Evolutionary conservation across 1,139 yeast species (phyloP).

Genomic region (Taphrina communis): DNA sequence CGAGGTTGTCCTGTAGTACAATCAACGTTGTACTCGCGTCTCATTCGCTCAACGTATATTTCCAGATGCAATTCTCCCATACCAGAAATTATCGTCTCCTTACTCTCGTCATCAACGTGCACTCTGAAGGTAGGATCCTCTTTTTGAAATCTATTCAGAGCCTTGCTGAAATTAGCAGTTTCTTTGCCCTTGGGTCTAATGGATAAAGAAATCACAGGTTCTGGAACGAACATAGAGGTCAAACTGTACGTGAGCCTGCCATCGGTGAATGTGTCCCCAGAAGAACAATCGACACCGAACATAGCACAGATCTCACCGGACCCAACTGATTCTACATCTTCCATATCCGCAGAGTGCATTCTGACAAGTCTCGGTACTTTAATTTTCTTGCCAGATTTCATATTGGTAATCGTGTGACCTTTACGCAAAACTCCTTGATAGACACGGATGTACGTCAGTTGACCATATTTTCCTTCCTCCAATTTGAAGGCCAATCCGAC

Average conservation of each 20-base stretch:
- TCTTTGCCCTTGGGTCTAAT: slow-evolving; percentile 89
- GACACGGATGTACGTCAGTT: slow-evolving; percentile 92
- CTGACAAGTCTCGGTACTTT: slow-evolving; percentile 95
- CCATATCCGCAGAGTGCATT: slow-evolving; percentile 91
- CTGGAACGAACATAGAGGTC: slow-evolving; percentile 98
- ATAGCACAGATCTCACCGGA: slow-evolving; percentile 99
- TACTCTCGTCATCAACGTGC: slow-evolving; percentile 84
- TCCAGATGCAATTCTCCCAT: slow-evolving; percentile 98
- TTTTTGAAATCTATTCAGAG: slow-evolving; percentile 94
- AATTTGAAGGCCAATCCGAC: slow-evolving; percentile 97
- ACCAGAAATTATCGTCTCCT: slow-evolving; percentile 95
- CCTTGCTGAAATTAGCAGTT: slow-evolving; percentile 88
- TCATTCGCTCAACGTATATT: slow-evolving; percentile 96
- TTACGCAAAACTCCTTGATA: slow-evolving; percentile 94
- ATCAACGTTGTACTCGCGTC: slow-evolving; percentile 94
- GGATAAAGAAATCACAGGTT: slow-evolving; percentile 93
- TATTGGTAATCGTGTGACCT: slow-evolving; percentile 86
- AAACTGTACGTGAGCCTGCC: slow-evolving; percentile 79
- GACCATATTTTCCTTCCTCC: slow-evolving; percentile 98
- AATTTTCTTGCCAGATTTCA: slow-evolving; percentile 89
- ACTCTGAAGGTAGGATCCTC: slow-evolving; percentile 99
- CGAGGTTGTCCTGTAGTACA: slow-evolving; percentile 97
- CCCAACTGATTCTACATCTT: slow-evolving; percentile 87
- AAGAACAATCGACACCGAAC: slow-evolving; percentile 98
- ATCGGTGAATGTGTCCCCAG: slow-evolving; percentile 96